These are phyloP conservation scores for Camellia japonica DNA, from an alignment of 148 eudicot genomes.

Conservation along the genomic window DNA sequence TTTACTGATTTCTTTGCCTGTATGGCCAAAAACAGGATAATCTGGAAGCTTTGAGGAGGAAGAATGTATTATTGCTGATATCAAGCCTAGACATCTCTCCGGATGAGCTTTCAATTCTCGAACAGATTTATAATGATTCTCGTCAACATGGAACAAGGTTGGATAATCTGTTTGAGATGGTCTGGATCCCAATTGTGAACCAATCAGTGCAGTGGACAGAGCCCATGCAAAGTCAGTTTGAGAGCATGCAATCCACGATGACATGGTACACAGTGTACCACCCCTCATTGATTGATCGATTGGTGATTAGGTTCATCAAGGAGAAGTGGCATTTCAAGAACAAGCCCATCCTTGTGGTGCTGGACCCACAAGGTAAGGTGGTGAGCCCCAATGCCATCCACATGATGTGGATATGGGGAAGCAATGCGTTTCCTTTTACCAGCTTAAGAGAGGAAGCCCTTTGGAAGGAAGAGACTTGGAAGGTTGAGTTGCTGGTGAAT, in stretches of 20 bases:
- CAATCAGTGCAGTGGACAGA: conserved; percentile 42
- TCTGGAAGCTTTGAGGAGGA: conserved; percentile 49
- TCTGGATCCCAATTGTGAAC: conserved; percentile 61
- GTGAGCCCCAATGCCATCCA: conserved; percentile 64
- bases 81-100: conserved; percentile 55
- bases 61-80: conserved; percentile 57
- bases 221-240: conserved; percentile 31
- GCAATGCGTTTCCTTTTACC: conserved; percentile 64
- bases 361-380: conserved; percentile 57
- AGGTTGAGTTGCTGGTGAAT: conserved; percentile 51
- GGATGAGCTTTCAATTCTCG: conserved; percentile 60
- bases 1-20: not conserved
- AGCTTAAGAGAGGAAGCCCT: conserved; percentile 44
- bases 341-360: conserved; percentile 60
- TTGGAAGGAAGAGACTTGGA: conserved; percentile 65
- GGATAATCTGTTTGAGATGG: conserved; percentile 42
- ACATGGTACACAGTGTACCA: conserved; percentile 62
- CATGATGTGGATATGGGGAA: conserved; percentile 83
- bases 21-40: conserved; percentile 26
- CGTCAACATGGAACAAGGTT: conserved; percentile 26
- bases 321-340: conserved; percentile 54
- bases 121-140: conserved; percentile 58
- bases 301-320: conserved; percentile 40
- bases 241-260: conserved; percentile 47
- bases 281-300: conserved; percentile 37